These are phyloP conservation scores for Musa itinerans DNA, from an alignment of 176 grass and related monocot species.

Conservation along the genomic window DNA sequence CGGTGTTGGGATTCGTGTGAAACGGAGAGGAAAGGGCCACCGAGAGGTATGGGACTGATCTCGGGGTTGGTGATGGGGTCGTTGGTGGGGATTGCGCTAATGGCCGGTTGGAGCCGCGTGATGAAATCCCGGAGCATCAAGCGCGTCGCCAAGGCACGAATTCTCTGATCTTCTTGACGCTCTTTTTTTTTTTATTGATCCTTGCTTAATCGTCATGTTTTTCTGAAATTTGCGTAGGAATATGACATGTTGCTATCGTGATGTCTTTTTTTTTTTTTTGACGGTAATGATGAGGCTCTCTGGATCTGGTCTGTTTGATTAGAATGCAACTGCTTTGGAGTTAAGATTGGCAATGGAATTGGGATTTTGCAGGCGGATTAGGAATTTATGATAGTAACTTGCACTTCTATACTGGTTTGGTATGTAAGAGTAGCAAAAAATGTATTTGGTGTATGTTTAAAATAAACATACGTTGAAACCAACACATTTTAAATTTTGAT, in stretches of 20 bases:
- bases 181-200: background rate
- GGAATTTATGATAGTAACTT: too few relatives aligned
- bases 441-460: background rate
- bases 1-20: background rate
- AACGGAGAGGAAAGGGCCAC: background rate
- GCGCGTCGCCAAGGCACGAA: constrained; percentile 45
- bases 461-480: background rate
- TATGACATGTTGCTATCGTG: background rate
- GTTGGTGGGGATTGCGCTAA: constrained; percentile 58
- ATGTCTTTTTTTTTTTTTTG: too few relatives aligned
- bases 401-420: too few relatives aligned
- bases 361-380: background rate
- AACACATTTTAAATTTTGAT: background rate
- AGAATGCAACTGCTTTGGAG: background rate
- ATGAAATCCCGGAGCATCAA: constrained; percentile 63
- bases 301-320: too few relatives aligned
- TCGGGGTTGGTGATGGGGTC: constrained; percentile 69
- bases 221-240: background rate
- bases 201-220: background rate
- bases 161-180: background rate
- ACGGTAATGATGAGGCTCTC: too few relatives aligned
- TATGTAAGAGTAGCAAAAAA: background rate
- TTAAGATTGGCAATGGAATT: background rate
- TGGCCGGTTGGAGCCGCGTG: constrained; percentile 55
- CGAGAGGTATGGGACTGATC: constrained; percentile 57